A percentile compares a stretch with the other conserved stretches of the same genome.
These are phyloP conservation scores for Quercus variabilis DNA, from an alignment of 306 rosid species.

Conservation along the genomic window DNA sequence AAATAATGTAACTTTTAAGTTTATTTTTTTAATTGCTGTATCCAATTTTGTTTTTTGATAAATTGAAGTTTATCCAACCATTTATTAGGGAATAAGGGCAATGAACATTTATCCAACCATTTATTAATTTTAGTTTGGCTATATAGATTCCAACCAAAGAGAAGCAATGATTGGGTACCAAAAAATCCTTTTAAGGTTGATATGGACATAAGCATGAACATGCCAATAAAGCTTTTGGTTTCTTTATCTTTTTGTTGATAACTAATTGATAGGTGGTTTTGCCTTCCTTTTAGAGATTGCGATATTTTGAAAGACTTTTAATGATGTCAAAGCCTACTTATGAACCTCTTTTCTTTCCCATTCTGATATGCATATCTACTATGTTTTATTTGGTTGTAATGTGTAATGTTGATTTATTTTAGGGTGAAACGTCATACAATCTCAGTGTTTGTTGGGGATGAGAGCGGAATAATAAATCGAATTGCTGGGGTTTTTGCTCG, in stretches of 20 bases:
- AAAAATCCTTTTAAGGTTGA: background rate
- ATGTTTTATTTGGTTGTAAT: background rate
- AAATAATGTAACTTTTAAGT: too few species aligned
- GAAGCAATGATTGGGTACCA: background rate
- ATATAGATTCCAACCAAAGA: background rate
- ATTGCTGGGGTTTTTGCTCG: constrained; percentile 66
- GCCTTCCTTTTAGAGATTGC: background rate
- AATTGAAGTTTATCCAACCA: too few species aligned
- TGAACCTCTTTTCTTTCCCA: background rate
- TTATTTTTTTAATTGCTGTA: too few species aligned
- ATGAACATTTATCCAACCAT: background rate
- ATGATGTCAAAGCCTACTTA: background rate
- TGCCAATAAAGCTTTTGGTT: too few species aligned
- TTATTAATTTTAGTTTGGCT: background rate
- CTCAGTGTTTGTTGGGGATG: constrained; percentile 67
- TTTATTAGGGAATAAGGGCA: background rate
- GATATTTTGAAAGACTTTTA: background rate
- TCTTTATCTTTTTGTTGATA: too few species aligned
- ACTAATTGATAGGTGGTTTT: background rate
- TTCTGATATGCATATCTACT: background rate
- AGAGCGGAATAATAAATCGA: constrained; percentile 66
- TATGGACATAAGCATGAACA: background rate
- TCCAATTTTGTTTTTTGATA: too few species aligned
- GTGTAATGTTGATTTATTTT: constrained; percentile 15
- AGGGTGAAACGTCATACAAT: constrained; percentile 56